Conservation (phyloP, 768 basidiomycete genomes). For the Terana coerulea region DNA sequence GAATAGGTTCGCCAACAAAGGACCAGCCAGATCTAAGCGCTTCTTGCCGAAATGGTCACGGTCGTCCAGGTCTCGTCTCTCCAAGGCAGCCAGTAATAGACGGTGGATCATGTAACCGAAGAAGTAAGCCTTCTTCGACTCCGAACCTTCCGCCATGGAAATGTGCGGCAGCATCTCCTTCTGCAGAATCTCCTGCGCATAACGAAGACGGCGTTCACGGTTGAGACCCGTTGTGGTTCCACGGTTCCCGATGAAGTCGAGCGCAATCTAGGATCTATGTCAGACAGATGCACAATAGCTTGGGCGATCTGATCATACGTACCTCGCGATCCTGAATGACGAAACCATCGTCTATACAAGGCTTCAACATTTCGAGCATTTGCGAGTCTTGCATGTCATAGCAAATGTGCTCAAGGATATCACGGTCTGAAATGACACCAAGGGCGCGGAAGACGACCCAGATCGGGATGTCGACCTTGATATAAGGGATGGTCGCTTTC, state of each 20-base stretch:
- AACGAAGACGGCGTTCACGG: slow-evolving; percentile 88
- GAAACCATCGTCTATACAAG: slow-evolving; percentile 97
- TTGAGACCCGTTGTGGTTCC: slow-evolving; percentile 92
- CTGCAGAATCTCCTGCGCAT: slow-evolving; percentile 96
- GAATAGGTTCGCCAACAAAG: slow-evolving; percentile 94
- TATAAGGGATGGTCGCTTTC: slow-evolving; percentile 96
- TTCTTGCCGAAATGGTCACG: slow-evolving; percentile 99
- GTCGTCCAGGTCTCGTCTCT: slow-evolving; percentile 94
- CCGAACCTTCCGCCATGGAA: slow-evolving; percentile 92
- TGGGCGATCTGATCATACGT: slow-evolving; percentile 12
- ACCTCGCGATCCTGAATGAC: slow-evolving; percentile 97
- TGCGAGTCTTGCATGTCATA: slow-evolving; percentile 96
- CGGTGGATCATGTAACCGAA: slow-evolving; percentile 99
- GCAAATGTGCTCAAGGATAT: slow-evolving; percentile 97
- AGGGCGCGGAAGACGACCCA: slow-evolving; percentile 99
- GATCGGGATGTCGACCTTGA: slow-evolving; percentile 96
- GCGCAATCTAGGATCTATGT: slow-evolving; percentile 55
- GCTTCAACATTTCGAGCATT: slow-evolving; percentile 97
- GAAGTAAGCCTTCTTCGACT: slow-evolving; percentile 99
- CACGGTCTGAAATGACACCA: slow-evolving; percentile 95
- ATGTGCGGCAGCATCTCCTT: slow-evolving; percentile 99
- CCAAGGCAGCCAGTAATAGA: slow-evolving; percentile 86
- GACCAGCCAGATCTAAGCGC: slow-evolving; percentile 92
- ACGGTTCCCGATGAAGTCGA: slow-evolving; percentile 98
- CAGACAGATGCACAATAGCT: neutral